Evolutionary conservation across 2,329 filamentous ascomycete species (phyloP), one percentile per base, ranked within the genome.

Genomic region (Ascosphaera apis): DNA sequence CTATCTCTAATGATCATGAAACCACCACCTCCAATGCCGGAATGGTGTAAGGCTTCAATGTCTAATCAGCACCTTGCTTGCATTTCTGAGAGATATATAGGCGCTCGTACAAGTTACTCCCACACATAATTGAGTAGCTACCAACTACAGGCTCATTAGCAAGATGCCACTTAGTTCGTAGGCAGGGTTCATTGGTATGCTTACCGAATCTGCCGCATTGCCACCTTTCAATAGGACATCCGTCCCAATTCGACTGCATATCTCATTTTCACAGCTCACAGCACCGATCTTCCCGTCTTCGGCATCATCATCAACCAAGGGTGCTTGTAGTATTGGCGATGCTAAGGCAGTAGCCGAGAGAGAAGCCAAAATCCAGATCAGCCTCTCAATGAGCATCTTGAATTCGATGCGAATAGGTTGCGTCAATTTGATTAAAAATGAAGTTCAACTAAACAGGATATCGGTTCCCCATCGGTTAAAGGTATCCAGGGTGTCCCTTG

Each of bases 1-100:
- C 69, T 58, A 23, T 70, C 65, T 34, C 80, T 72, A 3, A 92
- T 69, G 3, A 92, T 63, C 66, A 83, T 78, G 56, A 95, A 95
- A 2, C 86, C 86, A 30, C 86, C 86, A 4, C 86, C 86, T 15
- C 80, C 84, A 40, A 93, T 76, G 12, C 86, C 84, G 30, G 57
- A 63, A 51, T 84, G 78, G 45, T 81, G 79, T 71, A 79, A 79
- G 38, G 67, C 61, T 64, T 23, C 8, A 23, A 15, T 39, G 21
- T 37, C 32, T 15, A 4, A 5, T n/a, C 23, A 31, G 30, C 21
- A 33, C 31, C 18, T 13, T 27, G 12, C 11, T 6, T 15, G 2
- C 15, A 28, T 5, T 5, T 35, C 13, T 25, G 11, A 12, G 4
- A n/a, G 12, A 17, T 33, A 17, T 25, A 37, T 1, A 16, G 16